Percentiles rank a stretch among this genome's conserved stretches.
Evolutionary conservation across 805 yeast genomes (phyloP).

Genomic region (Lipomyces spencermartinsiae): DNA sequence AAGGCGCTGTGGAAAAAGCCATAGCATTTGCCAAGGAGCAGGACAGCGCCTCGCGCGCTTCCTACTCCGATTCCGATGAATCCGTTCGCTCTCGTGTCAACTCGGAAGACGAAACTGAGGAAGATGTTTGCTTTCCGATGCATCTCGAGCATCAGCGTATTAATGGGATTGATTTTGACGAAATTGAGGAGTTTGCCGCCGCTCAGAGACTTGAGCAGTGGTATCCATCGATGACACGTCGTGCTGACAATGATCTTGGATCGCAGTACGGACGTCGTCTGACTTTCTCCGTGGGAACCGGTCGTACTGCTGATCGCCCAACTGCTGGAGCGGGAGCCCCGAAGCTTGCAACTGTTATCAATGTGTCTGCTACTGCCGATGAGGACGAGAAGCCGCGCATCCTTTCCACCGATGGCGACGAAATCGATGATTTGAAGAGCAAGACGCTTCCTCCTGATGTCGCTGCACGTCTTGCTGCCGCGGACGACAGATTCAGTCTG

Average conservation of each 20-base stretch:
- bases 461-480: conserved; percentile 30
- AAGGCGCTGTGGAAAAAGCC: conserved; percentile 3
- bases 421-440: conserved; percentile 22
- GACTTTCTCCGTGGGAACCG: conserved; percentile 22
- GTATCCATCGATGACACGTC: conserved; percentile 33
- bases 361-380: conserved; percentile 1
- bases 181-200: conserved; percentile 74
- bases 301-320: not conserved
- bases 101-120: conserved; percentile 80
- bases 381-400: conserved; percentile 22
- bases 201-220: conserved; percentile 43
- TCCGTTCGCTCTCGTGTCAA: conserved; percentile 35
- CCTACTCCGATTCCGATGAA: conserved; percentile 27
- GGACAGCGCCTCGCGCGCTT: not conserved
- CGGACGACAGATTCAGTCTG: conserved; percentile 73
- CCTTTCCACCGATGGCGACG: conserved; percentile 12
- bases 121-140: conserved; percentile 97
- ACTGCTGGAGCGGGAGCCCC: not conserved
- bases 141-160: conserved; percentile 56
- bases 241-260: conserved; percentile 37
- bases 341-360: conserved; percentile 10
- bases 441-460: conserved; percentile 31
- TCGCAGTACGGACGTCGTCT: conserved; percentile 24
- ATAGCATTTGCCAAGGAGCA: not conserved
- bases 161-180: conserved; percentile 89